Evolutionary conservation across 2,329 filamentous ascomycete species (phyloP).

Genomic region (Apiospora phragmitis): DNA sequence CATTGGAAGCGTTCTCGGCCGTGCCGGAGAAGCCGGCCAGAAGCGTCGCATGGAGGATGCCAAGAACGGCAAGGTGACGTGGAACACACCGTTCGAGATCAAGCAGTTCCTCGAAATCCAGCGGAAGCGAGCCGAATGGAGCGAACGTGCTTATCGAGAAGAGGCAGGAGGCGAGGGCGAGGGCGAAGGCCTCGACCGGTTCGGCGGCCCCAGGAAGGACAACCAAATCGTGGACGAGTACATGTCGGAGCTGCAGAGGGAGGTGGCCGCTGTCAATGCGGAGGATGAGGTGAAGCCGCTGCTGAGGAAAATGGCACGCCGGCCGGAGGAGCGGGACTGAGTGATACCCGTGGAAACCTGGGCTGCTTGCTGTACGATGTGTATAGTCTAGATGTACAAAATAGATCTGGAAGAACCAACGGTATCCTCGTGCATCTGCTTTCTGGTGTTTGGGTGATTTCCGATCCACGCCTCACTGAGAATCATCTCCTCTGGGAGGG

Average conservation of each 20-base stretch:
- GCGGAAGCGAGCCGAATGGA: conserved; percentile 14
- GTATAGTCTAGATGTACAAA: conserved; percentile 5
- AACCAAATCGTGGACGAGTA: neutral
- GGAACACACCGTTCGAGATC: conserved; percentile 51
- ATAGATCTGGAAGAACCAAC: conserved; percentile 3
- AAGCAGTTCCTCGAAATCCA: conserved; percentile 38
- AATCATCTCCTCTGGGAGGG: too few species aligned
- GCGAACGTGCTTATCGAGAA: neutral
- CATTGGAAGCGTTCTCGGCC: conserved; percentile 81
- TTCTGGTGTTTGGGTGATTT: neutral
- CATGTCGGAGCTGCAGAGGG: neutral
- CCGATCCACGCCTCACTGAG: too few species aligned
- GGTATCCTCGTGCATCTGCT: neutral
- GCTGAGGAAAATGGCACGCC: neutral
- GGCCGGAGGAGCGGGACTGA: neutral
- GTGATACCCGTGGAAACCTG: neutral
- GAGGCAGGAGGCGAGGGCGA: neutral
- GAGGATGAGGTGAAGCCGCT: conserved; percentile 4
- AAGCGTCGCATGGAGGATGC: conserved; percentile 65
- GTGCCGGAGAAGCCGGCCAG: conserved; percentile 79
- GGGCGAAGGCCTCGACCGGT: too few species aligned
- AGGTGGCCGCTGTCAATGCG: neutral
- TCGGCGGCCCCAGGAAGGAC: neutral
- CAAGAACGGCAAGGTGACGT: conserved; percentile 61
- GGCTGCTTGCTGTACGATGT: conserved; percentile 1